Conservation (phyloP, 805 yeast genomes). For the Tetrapisispora phaffii region DNA sequence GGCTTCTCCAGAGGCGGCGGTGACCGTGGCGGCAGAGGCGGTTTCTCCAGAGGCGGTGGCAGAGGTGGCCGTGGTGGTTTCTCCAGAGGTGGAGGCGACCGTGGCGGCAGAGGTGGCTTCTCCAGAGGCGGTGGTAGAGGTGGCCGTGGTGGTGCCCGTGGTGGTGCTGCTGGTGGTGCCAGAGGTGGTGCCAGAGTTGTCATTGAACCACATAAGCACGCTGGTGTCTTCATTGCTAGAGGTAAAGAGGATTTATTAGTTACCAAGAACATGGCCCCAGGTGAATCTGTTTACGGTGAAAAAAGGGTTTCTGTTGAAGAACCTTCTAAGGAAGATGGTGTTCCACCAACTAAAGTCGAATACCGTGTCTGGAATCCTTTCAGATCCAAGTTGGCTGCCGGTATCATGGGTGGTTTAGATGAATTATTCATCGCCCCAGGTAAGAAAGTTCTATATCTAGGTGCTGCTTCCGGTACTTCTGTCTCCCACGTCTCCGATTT, state of each 20-base stretch:
- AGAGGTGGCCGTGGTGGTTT: slow-evolving; percentile 40
- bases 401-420: slow-evolving; percentile 99
- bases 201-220: slow-evolving; percentile 97
- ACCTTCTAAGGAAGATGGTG: slow-evolving; percentile 80
- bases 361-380: slow-evolving; percentile 99
- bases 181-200: slow-evolving; percentile 91
- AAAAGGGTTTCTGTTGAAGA: slow-evolving; percentile 91
- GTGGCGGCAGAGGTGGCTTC: slow-evolving; percentile 40
- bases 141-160: slow-evolving; percentile 52
- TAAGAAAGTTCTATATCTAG: slow-evolving; percentile 90
- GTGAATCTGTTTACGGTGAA: slow-evolving; percentile 97
- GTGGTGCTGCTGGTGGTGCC: slow-evolving; percentile 76
- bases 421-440: slow-evolving; percentile 97
- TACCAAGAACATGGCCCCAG: slow-evolving; percentile 95
- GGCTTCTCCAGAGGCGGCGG: slow-evolving; percentile 46
- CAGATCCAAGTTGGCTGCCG: slow-evolving; percentile 99
- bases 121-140: slow-evolving; percentile 52
- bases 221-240: slow-evolving; percentile 97
- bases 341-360: slow-evolving; percentile 87
- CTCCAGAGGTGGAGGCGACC: slow-evolving; percentile 38
- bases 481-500: slow-evolving; percentile 97
- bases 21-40: slow-evolving; percentile 44
- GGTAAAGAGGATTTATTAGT: slow-evolving; percentile 98
- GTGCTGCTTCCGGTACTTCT: slow-evolving; percentile 99
- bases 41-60: slow-evolving; percentile 43